These are phyloP conservation scores for Lichtheimia hyalospora DNA, from an alignment of 371 early-diverging fungal species.

Conservation along the genomic window DNA sequence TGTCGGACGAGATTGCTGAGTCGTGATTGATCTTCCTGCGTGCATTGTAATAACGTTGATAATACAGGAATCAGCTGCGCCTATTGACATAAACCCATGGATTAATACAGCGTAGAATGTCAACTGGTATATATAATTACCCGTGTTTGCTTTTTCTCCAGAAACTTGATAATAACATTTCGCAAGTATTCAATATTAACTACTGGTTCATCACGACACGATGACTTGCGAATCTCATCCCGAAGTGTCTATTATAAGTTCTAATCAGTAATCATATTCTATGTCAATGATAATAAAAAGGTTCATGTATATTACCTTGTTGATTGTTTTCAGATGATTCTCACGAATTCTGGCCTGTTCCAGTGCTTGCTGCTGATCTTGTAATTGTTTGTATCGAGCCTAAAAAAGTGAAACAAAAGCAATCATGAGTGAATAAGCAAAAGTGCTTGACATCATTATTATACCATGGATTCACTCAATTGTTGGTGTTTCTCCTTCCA, in stretches of 20 bases:
- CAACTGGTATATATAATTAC: conserved; percentile 28
- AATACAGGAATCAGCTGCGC: conserved; percentile 35
- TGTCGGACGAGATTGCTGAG: conserved; percentile 22
- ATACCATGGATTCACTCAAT: conserved; percentile 18
- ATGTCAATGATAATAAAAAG: background rate
- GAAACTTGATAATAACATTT: conserved; percentile 78
- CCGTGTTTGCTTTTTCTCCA: conserved; percentile 73
- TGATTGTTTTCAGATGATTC: conserved; percentile 55
- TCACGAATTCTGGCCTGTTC: conserved; percentile 60
- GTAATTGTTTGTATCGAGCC: conserved; percentile 2
- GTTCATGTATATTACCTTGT: conserved; percentile 41
- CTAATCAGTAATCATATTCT: background rate
- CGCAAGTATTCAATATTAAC: conserved; percentile 79
- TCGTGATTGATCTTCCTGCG: conserved; percentile 27
- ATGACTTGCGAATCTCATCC: conserved; percentile 56
- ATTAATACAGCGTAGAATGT: background rate
- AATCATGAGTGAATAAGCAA: background rate
- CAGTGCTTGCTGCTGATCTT: conserved; percentile 28
- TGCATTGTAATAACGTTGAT: conserved; percentile 31
- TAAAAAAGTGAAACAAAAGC: background rate
- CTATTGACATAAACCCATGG: conserved; percentile 21
- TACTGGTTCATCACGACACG: conserved; percentile 27
- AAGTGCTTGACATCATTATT: background rate
- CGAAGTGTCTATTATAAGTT: conserved; percentile 44
- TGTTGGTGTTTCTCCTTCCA: conserved; percentile 28